Base-by-base conservation (phyloP, 2,329 filamentous ascomycete species). In the Penicillium polonicum region DNA sequence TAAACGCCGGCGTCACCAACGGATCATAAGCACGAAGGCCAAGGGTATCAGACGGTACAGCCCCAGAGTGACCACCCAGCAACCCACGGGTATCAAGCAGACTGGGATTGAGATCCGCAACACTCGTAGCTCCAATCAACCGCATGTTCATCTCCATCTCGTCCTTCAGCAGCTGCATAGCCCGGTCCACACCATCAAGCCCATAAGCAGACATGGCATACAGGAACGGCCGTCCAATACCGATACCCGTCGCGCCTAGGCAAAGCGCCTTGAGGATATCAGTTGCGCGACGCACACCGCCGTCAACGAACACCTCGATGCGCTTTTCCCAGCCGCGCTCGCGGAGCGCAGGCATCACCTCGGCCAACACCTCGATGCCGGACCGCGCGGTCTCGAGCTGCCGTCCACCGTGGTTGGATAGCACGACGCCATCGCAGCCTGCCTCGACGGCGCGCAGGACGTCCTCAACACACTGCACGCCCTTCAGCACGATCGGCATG, bases 101-200 rank as follows among this genome's bases (percentile, higher is more conserved):
- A 27, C 86, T 87, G 0, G 92, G 88, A 61, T 89, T 90, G 61
- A 99, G 78, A 66, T 99, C 87, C 36, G 86, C 85, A 33, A 99
- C 75, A 59, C 78, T 87, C 21, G 82, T 84, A 58, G 87, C 90
- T 10, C 94, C 94, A 66, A 99, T 91, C 62, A 99, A 79, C 7
- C 94, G 86, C 94, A 99, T 97, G 71, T 93, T 94, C 93, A 97
- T 97, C 79, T 95, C 92, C 85, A 99, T 90, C 82, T 99, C 94
- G 70, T 97, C 94, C 79, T 90, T 92, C 66, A 96, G 83, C 58
- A 96, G 79, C 76, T 92, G 89, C 89, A 97, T 96, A 33, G 94
- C 94, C 35, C 91, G 85, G 70, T 95, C 90, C 21, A 97, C 93
- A 62, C 94, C 94, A 2, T 88, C 82, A 59, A 91, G 78, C 1